phyloP scores from a whole-genome alignment of 2,329 filamentous ascomycete genomes.

The Leptoxyphium fumago region DNA sequence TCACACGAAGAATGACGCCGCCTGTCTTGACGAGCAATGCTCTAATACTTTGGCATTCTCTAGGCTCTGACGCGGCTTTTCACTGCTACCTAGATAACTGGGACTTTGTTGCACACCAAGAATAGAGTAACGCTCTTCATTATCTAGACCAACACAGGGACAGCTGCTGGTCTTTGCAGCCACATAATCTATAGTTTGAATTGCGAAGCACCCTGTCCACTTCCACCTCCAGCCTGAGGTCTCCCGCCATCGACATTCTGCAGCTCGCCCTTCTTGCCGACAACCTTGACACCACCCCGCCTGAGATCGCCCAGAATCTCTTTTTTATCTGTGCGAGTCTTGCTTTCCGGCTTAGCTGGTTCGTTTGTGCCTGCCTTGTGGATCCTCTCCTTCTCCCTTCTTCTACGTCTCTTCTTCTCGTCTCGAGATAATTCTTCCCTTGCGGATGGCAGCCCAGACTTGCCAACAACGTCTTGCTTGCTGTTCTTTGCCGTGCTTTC shows the following conservation, averaged over 20 bases:
- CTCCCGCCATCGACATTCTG: constrained; percentile 63
- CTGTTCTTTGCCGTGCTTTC: constrained; percentile 40
- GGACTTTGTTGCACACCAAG: no score
- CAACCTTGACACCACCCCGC: constrained; percentile 80
- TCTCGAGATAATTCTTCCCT: constrained; percentile 79
- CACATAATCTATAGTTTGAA: constrained; percentile 15
- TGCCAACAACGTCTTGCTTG: constrained; percentile 54
- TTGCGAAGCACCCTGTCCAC: constrained; percentile 14
- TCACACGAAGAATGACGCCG: no score
- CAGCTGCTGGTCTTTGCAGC: no score
- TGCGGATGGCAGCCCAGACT: constrained; percentile 62
- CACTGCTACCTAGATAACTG: no score
- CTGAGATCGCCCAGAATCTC: constrained; percentile 53
- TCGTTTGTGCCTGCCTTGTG: constrained; percentile 48
- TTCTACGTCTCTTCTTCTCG: constrained; percentile 58
- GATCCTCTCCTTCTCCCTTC: constrained; percentile 70
- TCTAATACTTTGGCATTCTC: no score
- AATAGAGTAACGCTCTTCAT: no score
- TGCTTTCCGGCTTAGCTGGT: constrained; percentile 31
- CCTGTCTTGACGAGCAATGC: no score
- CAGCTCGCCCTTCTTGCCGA: constrained; percentile 77
- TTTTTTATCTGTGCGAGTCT: constrained; percentile 44
- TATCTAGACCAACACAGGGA: no score
- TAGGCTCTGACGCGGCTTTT: no score
- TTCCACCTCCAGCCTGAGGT: constrained; percentile 4